Conservation (phyloP, 768 basidiomycete genomes). For the Pleurotus pulmonarius region DNA sequence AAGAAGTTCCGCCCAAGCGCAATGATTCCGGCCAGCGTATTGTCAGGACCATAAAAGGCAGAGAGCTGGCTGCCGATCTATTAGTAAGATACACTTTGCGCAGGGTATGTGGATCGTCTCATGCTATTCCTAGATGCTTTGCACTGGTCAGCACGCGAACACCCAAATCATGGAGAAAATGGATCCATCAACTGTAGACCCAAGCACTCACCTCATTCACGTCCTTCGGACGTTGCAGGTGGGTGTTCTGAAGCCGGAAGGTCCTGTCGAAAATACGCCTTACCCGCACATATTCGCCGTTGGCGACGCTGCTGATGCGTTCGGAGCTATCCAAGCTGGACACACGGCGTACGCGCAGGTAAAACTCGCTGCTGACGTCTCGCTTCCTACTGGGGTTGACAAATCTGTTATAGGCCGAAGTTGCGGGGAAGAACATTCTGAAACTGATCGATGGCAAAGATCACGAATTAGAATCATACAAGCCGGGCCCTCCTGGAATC, state of each 20-base stretch:
- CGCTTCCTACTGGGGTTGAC: too few species aligned
- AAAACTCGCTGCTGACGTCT: too few species aligned
- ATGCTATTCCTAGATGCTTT: slow-evolving; percentile 31
- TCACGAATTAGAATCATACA: slow-evolving; percentile 40
- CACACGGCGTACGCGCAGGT: slow-evolving; percentile 54
- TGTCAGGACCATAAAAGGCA: slow-evolving; percentile 45
- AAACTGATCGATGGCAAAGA: slow-evolving; percentile 31
- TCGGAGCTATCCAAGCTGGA: slow-evolving; percentile 59
- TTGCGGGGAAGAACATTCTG: slow-evolving; percentile 55
- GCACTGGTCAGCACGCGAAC: slow-evolving; percentile 61
- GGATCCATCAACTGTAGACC: slow-evolving; percentile 37
- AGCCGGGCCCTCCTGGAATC: slow-evolving; percentile 47
- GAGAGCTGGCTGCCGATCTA: slow-evolving; percentile 48
- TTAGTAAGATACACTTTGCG: slow-evolving; percentile 31
- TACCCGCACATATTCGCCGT: slow-evolving; percentile 58
- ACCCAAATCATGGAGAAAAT: slow-evolving; percentile 40
- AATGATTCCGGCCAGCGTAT: slow-evolving; percentile 25
- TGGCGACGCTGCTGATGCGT: slow-evolving; percentile 63
- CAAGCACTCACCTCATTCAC: slow-evolving; percentile 32
- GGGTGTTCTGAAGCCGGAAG: slow-evolving; percentile 17
- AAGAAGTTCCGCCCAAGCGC: slow-evolving; percentile 19
- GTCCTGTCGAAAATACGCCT: slow-evolving; percentile 19
- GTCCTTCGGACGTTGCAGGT: slow-evolving; percentile 55
- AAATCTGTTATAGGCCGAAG: slow-evolving; percentile 27
- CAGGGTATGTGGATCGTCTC: too few species aligned